Conservation (phyloP, 257 asterid genomes). For the Fraxinus excelsior region DNA sequence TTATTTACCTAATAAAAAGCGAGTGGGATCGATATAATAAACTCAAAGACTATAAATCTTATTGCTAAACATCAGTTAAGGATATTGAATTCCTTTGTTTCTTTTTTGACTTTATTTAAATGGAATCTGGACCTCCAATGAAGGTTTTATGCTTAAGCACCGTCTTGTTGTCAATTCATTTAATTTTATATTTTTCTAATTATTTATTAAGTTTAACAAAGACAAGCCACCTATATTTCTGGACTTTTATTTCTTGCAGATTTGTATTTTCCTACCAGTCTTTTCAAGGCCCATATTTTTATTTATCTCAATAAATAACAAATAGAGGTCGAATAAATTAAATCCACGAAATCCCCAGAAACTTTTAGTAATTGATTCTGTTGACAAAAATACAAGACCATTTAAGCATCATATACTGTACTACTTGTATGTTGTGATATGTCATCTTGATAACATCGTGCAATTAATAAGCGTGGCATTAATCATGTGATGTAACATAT, state of each 20-base stretch:
- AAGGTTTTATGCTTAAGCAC: too few relatives aligned
- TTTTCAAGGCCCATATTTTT: background rate
- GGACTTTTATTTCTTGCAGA: slow-evolving; percentile 9
- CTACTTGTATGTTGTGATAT: background rate
- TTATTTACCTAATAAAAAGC: slow-evolving; percentile 48
- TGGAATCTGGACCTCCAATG: too few relatives aligned
- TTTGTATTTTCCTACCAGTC: background rate
- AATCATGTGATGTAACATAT: background rate
- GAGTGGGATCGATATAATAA: background rate
- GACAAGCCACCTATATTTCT: slow-evolving; percentile 3
- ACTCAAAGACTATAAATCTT: background rate
- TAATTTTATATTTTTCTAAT: background rate
- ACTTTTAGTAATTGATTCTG: background rate
- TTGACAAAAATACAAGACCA: background rate
- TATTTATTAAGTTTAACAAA: background rate
- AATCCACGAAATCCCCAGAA: background rate
- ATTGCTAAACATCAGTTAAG: background rate
- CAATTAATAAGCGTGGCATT: too few relatives aligned
- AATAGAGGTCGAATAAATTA: background rate
- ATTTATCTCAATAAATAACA: background rate
- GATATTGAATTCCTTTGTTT: background rate
- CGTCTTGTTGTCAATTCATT: too few relatives aligned
- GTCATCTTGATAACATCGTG: background rate
- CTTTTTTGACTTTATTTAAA: too few relatives aligned
- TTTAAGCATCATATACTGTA: too few relatives aligned